Base-by-base conservation (phyloP, 805 yeast species). In the Candida alai region DNA sequence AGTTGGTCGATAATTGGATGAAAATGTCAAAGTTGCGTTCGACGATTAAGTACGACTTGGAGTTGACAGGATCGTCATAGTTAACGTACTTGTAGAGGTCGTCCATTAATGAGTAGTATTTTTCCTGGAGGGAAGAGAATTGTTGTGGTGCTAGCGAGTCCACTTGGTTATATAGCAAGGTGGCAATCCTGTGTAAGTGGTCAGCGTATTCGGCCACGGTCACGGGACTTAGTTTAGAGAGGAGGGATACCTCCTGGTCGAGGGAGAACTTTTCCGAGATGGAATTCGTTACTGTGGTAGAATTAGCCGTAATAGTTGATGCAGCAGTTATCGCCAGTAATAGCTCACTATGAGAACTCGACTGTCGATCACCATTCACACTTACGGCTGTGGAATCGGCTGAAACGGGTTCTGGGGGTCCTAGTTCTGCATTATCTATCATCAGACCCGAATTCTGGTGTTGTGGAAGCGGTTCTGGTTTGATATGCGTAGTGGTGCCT, bases 21-120 rank as follows among this genome's bases (percentile, higher is more conserved):
- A 65, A 54, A 2, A 62, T 37, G 32, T 63, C 70, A 34, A 67
- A 66, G 41, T 64, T 62, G 32, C 51, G 50, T 24, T 65, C 68
- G 9, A 67, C 57, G 8, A 65, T 39, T 12, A 58, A 24, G 35
- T 65, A 56, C 12, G 65, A 48, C 30, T 54, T 50, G 4, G 62
- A 55, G 25, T 54, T 36, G 11, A 60, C 43, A 1, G 65, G 65
- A 35, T 58, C 55, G 3, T 48, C 45, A 5, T 22, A 16, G 19
- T 50, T 45, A 13, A 46, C 32, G 35, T 45, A 64, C 8, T 25
- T 27, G 12, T 48, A 41, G n/a, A 65, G 42, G 5, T 38, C 34
- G 15, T 56, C 50, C 25, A 52, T 52, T 32, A 66, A 44, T 11
- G 23, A 24, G 24, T 37, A 42, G 28, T 50, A 44, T 36, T 64